phyloP scores from a whole-genome alignment of 2,329 filamentous ascomycete species.

The Fonsecaea pedrosoi region DNA sequence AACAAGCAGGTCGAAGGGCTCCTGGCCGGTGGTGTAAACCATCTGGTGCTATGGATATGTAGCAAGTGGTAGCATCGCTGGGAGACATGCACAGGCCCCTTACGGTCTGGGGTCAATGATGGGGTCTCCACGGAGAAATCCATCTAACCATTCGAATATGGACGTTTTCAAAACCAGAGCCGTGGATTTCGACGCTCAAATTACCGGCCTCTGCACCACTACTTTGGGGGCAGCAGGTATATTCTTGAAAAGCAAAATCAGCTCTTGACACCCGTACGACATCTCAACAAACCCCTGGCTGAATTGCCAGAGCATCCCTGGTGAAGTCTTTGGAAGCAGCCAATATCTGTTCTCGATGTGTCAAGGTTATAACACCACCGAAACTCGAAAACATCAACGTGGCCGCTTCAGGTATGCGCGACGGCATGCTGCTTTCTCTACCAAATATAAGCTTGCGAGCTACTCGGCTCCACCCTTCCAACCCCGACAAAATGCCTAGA shows the following conservation, averaged over 20 bases:
- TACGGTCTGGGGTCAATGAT: slow-evolving; percentile 23
- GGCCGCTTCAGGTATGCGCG: slow-evolving; percentile 13
- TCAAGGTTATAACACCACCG: slow-evolving; percentile 18
- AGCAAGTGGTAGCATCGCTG: slow-evolving; percentile 8
- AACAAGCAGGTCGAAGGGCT: slow-evolving; percentile 19
- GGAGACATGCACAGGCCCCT: slow-evolving; percentile 19
- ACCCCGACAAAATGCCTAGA: slow-evolving; percentile 1
- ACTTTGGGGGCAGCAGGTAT: slow-evolving; percentile 17
- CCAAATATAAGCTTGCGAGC: slow-evolving; percentile 18
- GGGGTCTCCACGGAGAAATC: slow-evolving; percentile 23
- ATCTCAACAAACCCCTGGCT: neutral
- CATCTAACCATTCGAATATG: slow-evolving; percentile 22
- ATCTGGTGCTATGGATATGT: slow-evolving; percentile 8
- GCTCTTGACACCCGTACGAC: slow-evolving; percentile 9
- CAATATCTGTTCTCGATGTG: slow-evolving; percentile 18
- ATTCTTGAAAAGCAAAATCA: slow-evolving; percentile 14
- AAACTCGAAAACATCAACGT: slow-evolving; percentile 21
- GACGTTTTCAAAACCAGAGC: slow-evolving; percentile 18
- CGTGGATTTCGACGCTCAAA: slow-evolving; percentile 23
- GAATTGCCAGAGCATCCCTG: slow-evolving; percentile 17
- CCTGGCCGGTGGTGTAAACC: slow-evolving; percentile 26
- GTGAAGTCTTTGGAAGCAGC: slow-evolving; percentile 25
- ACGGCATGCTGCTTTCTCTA: slow-evolving; percentile 26
- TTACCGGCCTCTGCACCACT: slow-evolving; percentile 21
- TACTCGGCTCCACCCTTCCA: slow-evolving; percentile 12